These are phyloP conservation scores for barrel medic (Medicago truncatula) DNA, from an alignment of 306 rosid species.

Conservation along the genomic window DNA sequence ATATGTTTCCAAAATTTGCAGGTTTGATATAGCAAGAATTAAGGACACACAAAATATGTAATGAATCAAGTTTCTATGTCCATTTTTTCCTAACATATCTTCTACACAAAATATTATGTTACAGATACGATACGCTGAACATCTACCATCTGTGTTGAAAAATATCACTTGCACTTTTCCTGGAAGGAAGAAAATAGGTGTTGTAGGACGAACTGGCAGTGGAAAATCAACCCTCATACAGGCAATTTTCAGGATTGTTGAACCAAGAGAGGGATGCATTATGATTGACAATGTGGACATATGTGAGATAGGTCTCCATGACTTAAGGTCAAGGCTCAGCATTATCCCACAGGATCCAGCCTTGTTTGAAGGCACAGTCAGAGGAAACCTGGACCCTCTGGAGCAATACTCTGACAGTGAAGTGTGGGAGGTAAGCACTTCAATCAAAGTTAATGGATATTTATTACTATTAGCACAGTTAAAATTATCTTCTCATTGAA, in stretches of 20 bases:
- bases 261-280: constrained; percentile 88
- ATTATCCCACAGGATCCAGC: constrained; percentile 94
- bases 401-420: constrained; percentile 65
- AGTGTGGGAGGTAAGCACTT: constrained; percentile 78
- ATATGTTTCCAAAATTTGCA: constrained; percentile 77
- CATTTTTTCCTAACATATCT: constrained; percentile 24
- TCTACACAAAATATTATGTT: neutral
- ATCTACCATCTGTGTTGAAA: constrained; percentile 82
- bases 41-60: constrained; percentile 10
- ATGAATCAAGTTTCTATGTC: neutral
- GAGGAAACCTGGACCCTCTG: constrained; percentile 88
- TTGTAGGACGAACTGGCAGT: constrained; percentile 96
- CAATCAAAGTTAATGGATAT: neutral
- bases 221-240: constrained; percentile 98
- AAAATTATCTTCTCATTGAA: constrained; percentile 17
- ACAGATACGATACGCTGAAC: constrained; percentile 94
- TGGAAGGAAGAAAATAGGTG: constrained; percentile 86
- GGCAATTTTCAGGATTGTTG: constrained; percentile 88
- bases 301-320: constrained; percentile 87
- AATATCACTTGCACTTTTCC: constrained; percentile 88
- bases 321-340: constrained; percentile 87
- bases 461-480: neutral
- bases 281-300: constrained; percentile 77
- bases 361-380: constrained; percentile 90
- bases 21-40: constrained; percentile 47